Evolutionary conservation across 495 filamentous ascomycete genomes (phyloP), one percentile per base, ranked within the genome.

Genomic region (Aspergillus nidulans): DNA sequence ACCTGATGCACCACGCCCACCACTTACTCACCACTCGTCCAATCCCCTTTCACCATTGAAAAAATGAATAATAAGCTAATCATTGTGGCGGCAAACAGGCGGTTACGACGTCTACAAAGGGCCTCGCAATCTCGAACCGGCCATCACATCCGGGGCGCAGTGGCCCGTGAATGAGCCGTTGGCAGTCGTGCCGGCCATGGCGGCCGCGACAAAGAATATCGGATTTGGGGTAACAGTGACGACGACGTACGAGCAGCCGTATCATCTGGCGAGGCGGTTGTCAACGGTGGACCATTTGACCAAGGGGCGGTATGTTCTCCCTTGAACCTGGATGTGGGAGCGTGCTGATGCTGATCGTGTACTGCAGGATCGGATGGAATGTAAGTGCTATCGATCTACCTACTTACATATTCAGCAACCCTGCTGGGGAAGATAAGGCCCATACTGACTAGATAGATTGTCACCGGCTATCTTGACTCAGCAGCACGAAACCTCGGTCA

Each of bases 181-280:
- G 32, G 65, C 73, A 3, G 69, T 76, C 6, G 65, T 77, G 0
- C 70, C 73, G 6, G 72, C 73, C 2, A 77, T 77, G 75, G 73
- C 75, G 0, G 73, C 75, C 4, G 73, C 57, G 1, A 89, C 87
- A 4, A 67, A 89, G 53, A 77, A 77, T 46, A 79, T 95, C 32
- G 86, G 86, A 0, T 76, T 85, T 34, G 79, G 89, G 12, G 83
- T 90, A 4, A 89, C 91, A 21, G 70, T 84, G n/a, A 79, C 82
- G 4, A 87, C 75, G 6, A 87, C 83, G 16, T 88, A 87, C 56
- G 86, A 88, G 63, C 81, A 83, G 57, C 85, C 86, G 0, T 89
- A 85, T 64, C 84, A 86, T 60, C 74, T 89, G 15, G 85, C 85
- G 0, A 70, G 85, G 16, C 71, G 85, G 19, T 63, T 89, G 21